phyloP scores from a whole-genome alignment of 1,284 basidiomycete genomes.

The Sporisorium sorghi region DNA sequence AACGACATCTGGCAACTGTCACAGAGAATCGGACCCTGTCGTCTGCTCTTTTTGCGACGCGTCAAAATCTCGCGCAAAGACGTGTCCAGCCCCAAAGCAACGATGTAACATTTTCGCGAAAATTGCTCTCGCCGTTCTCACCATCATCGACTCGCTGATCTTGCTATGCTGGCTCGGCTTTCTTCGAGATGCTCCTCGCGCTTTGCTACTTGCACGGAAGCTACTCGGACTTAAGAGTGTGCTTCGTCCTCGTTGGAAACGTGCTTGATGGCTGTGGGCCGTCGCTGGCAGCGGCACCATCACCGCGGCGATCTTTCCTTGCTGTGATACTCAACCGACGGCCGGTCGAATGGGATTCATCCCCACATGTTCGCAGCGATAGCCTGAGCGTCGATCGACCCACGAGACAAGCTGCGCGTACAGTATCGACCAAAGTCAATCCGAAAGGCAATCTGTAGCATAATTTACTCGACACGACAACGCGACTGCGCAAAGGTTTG shows the following conservation, averaged over 20 bases:
- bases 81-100: conserved; percentile 11
- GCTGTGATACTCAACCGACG: background rate
- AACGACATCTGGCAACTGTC: too few relatives aligned
- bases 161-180: too few relatives aligned
- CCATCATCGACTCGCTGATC: background rate
- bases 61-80: conserved; percentile 17
- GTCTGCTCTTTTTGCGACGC: conserved; percentile 14
- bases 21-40: conserved; percentile 25
- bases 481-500: background rate
- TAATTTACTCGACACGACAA: conserved; percentile 13
- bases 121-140: background rate
- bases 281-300: background rate
- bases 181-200: too few relatives aligned
- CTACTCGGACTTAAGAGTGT: background rate
- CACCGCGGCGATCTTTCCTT: too few relatives aligned
- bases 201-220: background rate
- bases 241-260: background rate
- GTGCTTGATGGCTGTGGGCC: background rate
- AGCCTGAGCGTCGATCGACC: background rate
- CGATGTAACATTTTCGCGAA: background rate
- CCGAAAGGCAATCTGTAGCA: background rate
- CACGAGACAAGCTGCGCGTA: background rate
- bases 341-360: background rate
- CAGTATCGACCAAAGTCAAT: background rate
- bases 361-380: background rate